Conservation (phyloP, 345 rosid genomes). For the thale cress (Arabidopsis thaliana) region TAIR10.1 NC_003070.9:3316001-3316500, state of each 20-base stretch:
- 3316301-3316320: conserved; percentile 8
- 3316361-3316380: conserved; percentile 46
- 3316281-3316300: conserved; percentile 12
- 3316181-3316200: conserved; percentile 15
- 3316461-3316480: conserved; percentile 68
- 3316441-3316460: conserved; percentile 98
- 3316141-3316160: conserved; percentile 22
- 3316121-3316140: conserved; percentile 20
- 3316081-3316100: conserved; percentile 23
- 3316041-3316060: conserved; percentile 44
- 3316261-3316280: conserved; percentile 21
- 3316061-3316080: conserved; percentile 21
- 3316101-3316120: conserved; percentile 12
- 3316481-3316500: conserved; percentile 66
- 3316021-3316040: conserved; percentile 99
- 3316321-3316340: conserved; percentile 13
- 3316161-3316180: background rate
- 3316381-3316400: conserved; percentile 87
- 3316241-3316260: conserved; percentile 14
- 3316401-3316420: conserved; percentile 64
- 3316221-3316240: conserved; percentile 8
- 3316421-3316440: conserved; percentile 86
- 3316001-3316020: conserved; percentile 98
- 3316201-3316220: conserved; percentile 20
- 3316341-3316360: conserved; percentile 8